Base-by-base conservation (phyloP, 2,329 filamentous ascomycete genomes). In the Zasmidium angulare region DNA sequence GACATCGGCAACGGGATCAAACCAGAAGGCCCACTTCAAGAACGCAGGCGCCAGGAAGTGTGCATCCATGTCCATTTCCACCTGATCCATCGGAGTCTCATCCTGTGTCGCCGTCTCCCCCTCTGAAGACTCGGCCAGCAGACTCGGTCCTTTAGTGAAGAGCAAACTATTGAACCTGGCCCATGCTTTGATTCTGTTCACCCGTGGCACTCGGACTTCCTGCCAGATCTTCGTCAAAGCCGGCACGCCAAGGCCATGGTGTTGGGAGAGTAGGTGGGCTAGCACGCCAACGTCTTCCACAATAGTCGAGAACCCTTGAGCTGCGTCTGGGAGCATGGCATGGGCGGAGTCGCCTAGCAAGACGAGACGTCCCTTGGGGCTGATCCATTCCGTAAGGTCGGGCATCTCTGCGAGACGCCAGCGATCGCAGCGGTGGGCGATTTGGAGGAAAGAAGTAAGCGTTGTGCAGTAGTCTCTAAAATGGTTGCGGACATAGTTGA, bases 271-370 rank as follows among this genome's bases (percentile, higher is more conserved):
- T 7, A 60, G 53, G 19, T 60, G 46, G 7, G 58, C 56, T 2
- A 60, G 40, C 9, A 46, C 53, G 21, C 53, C 58, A 12, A 56
- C 31, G 43, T 60, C 58, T 46, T 60, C 58, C n/a, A 60, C 43
- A 24, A 60, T 60, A 11, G 26, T 40, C 14, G 53, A 53, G 49
- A 56, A 60, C 19, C 58, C 58, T 36, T 56, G 53, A 17, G 53
- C 53, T 36, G 58, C 58, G n/a, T 55, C 48, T 12, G 53, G 58
- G 24, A 53, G 55, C 53, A 56, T 60, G 36, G 53, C 58, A 20
- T 60, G 58, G 4, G 58, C 58, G 17, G 58, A 60, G 52, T 60
- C 53, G 7, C 58, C 58, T 2, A 60, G 43, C 9, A 59, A 23
- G 12, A 55, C 36, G 14, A 59, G 47, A 3, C 57, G 52, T 7